phyloP scores from a whole-genome alignment of 2,329 filamentous ascomycete genomes.

The Teratosphaeria viscida region DNA sequence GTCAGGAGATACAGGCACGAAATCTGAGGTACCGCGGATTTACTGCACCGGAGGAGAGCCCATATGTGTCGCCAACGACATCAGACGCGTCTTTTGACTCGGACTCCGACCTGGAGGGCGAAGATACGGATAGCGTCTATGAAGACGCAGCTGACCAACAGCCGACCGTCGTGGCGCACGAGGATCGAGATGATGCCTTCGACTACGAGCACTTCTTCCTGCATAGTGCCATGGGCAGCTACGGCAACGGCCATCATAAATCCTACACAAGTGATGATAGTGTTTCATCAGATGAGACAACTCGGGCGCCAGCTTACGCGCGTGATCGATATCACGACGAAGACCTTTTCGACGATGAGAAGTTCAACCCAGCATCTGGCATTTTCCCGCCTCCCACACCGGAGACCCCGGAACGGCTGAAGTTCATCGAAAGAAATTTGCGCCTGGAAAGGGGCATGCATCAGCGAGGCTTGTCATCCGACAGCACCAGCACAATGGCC shows the following conservation, averaged over 20 bases:
- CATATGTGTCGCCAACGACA: neutral
- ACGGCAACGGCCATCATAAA: constrained; percentile 39
- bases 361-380: constrained; percentile 7
- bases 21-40: neutral
- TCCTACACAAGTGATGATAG: constrained; percentile 24
- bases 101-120: constrained; percentile 4
- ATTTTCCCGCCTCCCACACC: constrained; percentile 18
- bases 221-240: constrained; percentile 78
- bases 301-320: constrained; percentile 20
- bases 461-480: constrained; percentile 44
- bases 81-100: neutral
- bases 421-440: constrained; percentile 25
- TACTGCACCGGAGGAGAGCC: neutral
- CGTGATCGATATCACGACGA: constrained; percentile 9
- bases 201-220: constrained; percentile 91
- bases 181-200: constrained; percentile 89
- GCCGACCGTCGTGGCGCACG: constrained; percentile 49
- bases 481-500: constrained; percentile 50
- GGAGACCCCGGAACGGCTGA: constrained; percentile 23
- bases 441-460: constrained; percentile 10
- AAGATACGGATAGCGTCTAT: constrained; percentile 29
- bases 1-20: neutral
- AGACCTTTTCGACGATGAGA: constrained; percentile 9
- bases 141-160: constrained; percentile 30
- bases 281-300: constrained; percentile 43